phyloP scores from a whole-genome alignment of 225 moss, liverwort and hornwort species.

The Bryoerythrophyllum caledonicum region DNA sequence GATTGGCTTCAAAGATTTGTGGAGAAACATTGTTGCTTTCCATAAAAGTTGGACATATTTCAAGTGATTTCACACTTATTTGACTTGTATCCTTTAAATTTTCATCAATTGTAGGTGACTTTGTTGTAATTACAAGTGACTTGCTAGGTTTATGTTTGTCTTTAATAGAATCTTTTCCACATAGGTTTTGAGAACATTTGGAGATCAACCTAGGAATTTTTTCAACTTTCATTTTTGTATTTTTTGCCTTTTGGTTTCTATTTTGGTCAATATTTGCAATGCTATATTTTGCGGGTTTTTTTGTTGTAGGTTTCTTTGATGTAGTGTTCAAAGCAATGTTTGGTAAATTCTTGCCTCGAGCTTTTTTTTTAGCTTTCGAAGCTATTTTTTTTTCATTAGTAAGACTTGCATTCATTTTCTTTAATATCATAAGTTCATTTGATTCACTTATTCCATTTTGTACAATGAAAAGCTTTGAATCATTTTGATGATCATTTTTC shows the following conservation, averaged over 20 bases:
- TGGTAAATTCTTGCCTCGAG: not conserved
- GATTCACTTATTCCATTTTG: not conserved
- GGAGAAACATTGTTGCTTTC: no score
- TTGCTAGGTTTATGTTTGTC: not conserved
- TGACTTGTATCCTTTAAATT: not conserved
- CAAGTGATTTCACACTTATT: not conserved
- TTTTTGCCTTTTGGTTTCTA: accelerated
- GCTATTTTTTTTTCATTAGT: not conserved
- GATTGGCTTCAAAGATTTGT: not conserved
- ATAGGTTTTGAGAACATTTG: not conserved
- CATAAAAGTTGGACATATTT: not conserved
- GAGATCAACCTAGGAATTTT: accelerated
- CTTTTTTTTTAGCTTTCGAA: not conserved
- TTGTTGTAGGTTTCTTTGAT: not conserved
- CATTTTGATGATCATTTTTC: not conserved
- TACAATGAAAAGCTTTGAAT: not conserved
- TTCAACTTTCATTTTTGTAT: not conserved
- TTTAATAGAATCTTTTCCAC: no score
- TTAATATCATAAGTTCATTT: not conserved
- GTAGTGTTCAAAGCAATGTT: accelerated
- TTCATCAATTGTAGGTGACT: not conserved
- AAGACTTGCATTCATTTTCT: not conserved
- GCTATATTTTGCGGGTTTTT: not conserved
- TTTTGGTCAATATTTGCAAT: not conserved
- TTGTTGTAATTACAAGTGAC: not conserved